Base-by-base conservation (phyloP, 2,329 filamentous ascomycete genomes). In the Microascus cirrosus region DNA sequence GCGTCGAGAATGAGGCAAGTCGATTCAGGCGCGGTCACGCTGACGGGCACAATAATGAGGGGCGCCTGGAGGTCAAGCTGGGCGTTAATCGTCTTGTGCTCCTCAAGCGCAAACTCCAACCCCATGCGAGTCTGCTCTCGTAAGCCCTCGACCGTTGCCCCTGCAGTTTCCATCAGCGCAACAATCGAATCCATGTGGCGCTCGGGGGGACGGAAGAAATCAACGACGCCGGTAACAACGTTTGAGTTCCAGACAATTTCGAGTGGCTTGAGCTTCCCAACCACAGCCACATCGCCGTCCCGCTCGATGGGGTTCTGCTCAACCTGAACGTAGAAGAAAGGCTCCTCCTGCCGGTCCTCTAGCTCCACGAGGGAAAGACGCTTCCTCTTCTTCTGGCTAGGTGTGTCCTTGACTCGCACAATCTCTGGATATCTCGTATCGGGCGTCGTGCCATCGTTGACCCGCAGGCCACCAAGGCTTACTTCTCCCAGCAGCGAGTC, bases 131-230 rank as follows among this genome's bases (percentile, higher is more conserved):
- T 99, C 73, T 99, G 95, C 69, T 97, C 92, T 36, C 95, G 83
- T 59, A 99, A 78, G 8, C 92, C 93, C 71, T 99, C 93, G 0
- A 99, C 93, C 0, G 94, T 99, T 1, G 93, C 93, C 25, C 94
- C 92, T 5, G 94, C 94, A 53, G 87, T 90, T 71, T 99, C 95
- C 85, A 99, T 90, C 58, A 99, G 79, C 1, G 94, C 95, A 13
- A 85, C 88, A 64, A 99, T 96, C 11, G 94, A 99, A 68, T 99
- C 94, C 92, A 99, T 96, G 68, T 99, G 95, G 55, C 92, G 82
- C 69, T 96, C 92, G 0, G 94, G 95, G 0, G 94, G 94, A 61
- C 93, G 87, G 77, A 99, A 99, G 75, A 99, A 99, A 64, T 91
- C 90, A 57, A 87, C 90, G 45, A 97, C 84, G 54, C 94, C 92